These are phyloP conservation scores for Coemansia sp. DNA, from an alignment of 192 early-diverging fungal species.

Conservation along the genomic window DNA sequence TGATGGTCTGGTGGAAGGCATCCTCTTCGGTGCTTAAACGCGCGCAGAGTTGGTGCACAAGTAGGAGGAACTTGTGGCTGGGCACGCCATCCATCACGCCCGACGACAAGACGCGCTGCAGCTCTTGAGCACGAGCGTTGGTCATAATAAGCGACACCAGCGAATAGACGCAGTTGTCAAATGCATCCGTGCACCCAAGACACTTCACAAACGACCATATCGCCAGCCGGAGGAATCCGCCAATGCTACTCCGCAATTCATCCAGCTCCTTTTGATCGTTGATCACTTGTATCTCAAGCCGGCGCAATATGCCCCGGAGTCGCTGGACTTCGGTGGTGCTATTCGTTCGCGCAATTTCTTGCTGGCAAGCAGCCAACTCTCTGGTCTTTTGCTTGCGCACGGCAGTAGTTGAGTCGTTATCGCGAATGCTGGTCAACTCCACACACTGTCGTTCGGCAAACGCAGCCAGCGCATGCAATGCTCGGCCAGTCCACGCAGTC, in stretches of 20 bases:
- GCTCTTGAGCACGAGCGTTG: slow-evolving; percentile 32
- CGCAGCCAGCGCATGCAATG: slow-evolving; percentile 43
- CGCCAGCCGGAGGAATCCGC: slow-evolving; percentile 43
- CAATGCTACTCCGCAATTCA: slow-evolving; percentile 27
- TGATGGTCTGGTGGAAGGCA: slow-evolving; percentile 26
- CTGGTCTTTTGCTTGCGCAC: slow-evolving; percentile 49
- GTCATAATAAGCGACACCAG: slow-evolving; percentile 48
- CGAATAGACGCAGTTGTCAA: slow-evolving; percentile 43
- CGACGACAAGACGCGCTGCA: slow-evolving; percentile 24
- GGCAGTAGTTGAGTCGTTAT: slow-evolving; percentile 35
- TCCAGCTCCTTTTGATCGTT: slow-evolving; percentile 42
- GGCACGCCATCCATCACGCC: slow-evolving; percentile 32
- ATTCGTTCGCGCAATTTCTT: slow-evolving; percentile 17
- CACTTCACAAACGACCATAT: slow-evolving; percentile 48
- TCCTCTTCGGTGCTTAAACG: slow-evolving; percentile 41
- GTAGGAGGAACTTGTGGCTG: slow-evolving; percentile 52
- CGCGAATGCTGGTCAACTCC: slow-evolving; percentile 32
- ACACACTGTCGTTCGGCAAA: slow-evolving; percentile 52
- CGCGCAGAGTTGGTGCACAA: slow-evolving; percentile 52
- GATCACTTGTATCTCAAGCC: slow-evolving; percentile 40
- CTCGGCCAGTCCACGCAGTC: slow-evolving; percentile 48
- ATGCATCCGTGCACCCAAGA: slow-evolving; percentile 35
- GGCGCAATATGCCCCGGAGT: slow-evolving; percentile 28
- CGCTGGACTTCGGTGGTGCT: slow-evolving; percentile 17
- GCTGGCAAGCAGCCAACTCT: slow-evolving; percentile 44